Conservation (phyloP, 805 yeast genomes). For the Yamadazyma sp. region DNA sequence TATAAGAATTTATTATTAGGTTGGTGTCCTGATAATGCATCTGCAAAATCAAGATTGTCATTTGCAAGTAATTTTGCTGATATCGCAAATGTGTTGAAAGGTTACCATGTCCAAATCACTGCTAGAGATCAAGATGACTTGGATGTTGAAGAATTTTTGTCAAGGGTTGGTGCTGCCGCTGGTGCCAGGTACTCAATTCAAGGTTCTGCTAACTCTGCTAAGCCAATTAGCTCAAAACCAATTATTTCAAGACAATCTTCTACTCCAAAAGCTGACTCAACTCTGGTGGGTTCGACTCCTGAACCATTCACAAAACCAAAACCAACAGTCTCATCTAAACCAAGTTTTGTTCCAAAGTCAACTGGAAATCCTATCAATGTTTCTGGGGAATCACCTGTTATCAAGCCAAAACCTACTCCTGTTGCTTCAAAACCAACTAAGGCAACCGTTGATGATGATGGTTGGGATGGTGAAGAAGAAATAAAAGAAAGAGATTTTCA, state of each 20-base stretch:
- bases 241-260: slow-evolving; percentile 27
- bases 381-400: slow-evolving; percentile 13
- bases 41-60: slow-evolving; percentile 68
- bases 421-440: slow-evolving; percentile 18
- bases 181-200: slow-evolving; percentile 77
- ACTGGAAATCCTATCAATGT: slow-evolving; percentile 40
- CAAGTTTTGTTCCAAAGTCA: slow-evolving; percentile 30
- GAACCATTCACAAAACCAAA: slow-evolving; percentile 11
- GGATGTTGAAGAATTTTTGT: slow-evolving; percentile 69
- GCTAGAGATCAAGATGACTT: slow-evolving; percentile 94
- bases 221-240: slow-evolving; percentile 26
- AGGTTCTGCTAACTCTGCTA: slow-evolving; percentile 17
- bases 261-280: slow-evolving; percentile 19
- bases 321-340: slow-evolving; percentile 12
- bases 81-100: slow-evolving; percentile 64
- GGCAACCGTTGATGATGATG: slow-evolving; percentile 44
- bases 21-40: slow-evolving; percentile 97
- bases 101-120: slow-evolving; percentile 93
- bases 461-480: slow-evolving; percentile 70
- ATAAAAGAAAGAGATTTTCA: slow-evolving; percentile 52
- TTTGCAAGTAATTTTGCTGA: slow-evolving; percentile 77
- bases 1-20: slow-evolving; percentile 82
- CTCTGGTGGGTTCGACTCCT: background rate
- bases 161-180: slow-evolving; percentile 82
- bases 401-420: slow-evolving; percentile 9